A percentile compares a stretch with the other conserved stretches of the same genome.
These are phyloP conservation scores for Selaginella tamariscina DNA, from an alignment of 75 land plant species.

Conservation along the genomic window DNA sequence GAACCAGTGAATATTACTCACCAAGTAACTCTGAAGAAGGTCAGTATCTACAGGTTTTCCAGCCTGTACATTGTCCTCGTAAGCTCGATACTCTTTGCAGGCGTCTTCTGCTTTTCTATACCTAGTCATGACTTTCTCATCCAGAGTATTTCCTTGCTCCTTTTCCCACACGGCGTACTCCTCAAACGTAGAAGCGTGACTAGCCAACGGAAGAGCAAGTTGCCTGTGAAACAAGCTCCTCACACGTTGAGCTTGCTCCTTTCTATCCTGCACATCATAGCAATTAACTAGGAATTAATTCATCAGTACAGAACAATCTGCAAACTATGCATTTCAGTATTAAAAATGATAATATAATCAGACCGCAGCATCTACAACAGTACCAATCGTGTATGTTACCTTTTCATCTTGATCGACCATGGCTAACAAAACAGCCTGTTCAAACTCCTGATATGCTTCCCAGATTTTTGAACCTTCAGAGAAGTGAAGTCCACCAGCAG, in stretches of 20 bases:
- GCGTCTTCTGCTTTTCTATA: conserved; percentile 64
- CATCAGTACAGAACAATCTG: neutral
- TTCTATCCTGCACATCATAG: conserved; percentile 62
- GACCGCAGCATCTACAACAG: neutral
- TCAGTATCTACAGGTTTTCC: conserved; percentile 47
- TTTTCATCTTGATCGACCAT: conserved; percentile 39
- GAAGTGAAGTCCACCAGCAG: conserved; percentile 72
- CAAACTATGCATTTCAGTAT: neutral
- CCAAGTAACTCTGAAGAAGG: conserved; percentile 67
- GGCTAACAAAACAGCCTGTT: conserved; percentile 46
- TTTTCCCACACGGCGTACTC: conserved; percentile 78
- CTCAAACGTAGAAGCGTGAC: conserved; percentile 33
- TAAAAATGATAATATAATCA: neutral
- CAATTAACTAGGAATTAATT: neutral
- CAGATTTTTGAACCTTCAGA: conserved; percentile 68
- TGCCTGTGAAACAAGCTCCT: conserved; percentile 70
- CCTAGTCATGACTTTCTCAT: conserved; percentile 41
- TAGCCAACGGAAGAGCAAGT: conserved; percentile 53
- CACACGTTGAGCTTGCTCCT: conserved; percentile 50
- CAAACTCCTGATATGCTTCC: conserved; percentile 77
- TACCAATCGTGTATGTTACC: conserved; percentile 26
- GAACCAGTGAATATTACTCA: too few species aligned
- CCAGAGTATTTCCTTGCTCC: conserved; percentile 42
- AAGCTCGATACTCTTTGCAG: conserved; percentile 43
- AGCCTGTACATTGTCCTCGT: conserved; percentile 49